These are phyloP conservation scores for Tulasnella sp. DNA, from an alignment of 768 basidiomycete species.

Conservation along the genomic window DNA sequence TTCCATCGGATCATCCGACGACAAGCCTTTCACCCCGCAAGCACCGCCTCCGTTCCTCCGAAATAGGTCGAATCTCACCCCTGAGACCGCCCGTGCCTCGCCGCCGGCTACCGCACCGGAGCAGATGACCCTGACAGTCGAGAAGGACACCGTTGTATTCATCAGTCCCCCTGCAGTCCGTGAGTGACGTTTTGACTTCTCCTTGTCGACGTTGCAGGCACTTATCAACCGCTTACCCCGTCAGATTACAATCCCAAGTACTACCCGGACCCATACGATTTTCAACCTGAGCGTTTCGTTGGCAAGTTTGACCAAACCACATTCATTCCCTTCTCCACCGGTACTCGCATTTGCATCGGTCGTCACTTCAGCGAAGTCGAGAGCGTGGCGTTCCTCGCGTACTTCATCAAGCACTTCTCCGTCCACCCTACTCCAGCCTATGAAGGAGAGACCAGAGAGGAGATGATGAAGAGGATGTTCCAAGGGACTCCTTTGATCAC, in stretches of 20 bases:
- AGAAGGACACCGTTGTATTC: conserved; percentile 11
- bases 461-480: conserved; percentile 19
- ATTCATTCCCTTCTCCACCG: conserved; percentile 17
- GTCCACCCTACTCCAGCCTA: conserved; percentile 8
- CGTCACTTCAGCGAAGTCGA: conserved; percentile 18
- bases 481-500: conserved; percentile 12
- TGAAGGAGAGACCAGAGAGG: conserved; percentile 15
- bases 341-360: conserved; percentile 14
- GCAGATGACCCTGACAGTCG: conserved; percentile 5
- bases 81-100: background rate
- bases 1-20: background rate
- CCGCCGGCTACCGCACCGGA: background rate
- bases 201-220: background rate
- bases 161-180: conserved; percentile 16
- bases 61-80: background rate
- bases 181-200: background rate
- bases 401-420: conserved; percentile 13
- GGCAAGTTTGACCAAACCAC: background rate
- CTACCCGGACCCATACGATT: conserved; percentile 18
- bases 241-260: conserved; percentile 20
- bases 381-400: background rate
- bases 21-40: background rate
- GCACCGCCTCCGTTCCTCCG: background rate
- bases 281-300: conserved; percentile 17
- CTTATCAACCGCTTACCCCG: background rate